phyloP scores from a whole-genome alignment of 805 yeast genomes.

The Metschnikowia corniflorae region DNA sequence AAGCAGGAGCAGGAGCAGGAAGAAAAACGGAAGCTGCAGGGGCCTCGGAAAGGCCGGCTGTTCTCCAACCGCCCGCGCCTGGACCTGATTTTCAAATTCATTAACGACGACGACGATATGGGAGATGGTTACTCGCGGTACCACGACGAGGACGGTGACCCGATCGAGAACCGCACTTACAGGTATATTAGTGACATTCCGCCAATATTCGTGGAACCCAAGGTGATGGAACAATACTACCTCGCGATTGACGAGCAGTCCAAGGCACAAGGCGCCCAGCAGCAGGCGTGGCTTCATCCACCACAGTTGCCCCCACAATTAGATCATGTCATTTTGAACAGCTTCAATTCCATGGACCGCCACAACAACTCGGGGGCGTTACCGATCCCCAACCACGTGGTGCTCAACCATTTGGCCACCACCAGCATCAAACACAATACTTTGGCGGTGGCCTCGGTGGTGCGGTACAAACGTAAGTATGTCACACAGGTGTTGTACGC shows the following conservation, averaged over 20 bases:
- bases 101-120: constrained; percentile 74
- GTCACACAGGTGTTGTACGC: constrained; percentile 91
- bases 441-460: constrained; percentile 87
- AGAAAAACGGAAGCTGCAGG: constrained; percentile 9
- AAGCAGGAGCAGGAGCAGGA: constrained; percentile 10
- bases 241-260: constrained; percentile 69
- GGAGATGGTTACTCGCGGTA: constrained; percentile 77
- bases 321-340: constrained; percentile 87
- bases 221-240: constrained; percentile 84
- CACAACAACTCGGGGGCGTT: constrained; percentile 85
- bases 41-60: constrained; percentile 24
- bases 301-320: constrained; percentile 97
- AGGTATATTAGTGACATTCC: constrained; percentile 69
- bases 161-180: constrained; percentile 17
- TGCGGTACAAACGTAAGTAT: constrained; percentile 82
- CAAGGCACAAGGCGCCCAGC: constrained; percentile 50
- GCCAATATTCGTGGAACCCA: constrained; percentile 79
- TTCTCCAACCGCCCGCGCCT: constrained; percentile 34
- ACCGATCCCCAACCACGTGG: constrained; percentile 94
- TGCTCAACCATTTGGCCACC: constrained; percentile 90
- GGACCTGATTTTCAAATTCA: constrained; percentile 61
- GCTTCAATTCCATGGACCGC: constrained; percentile 52
- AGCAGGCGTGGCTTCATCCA: constrained; percentile 76
- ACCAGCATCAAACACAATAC: constrained; percentile 92
- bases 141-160: constrained; percentile 52